Conservation (phyloP, 139 green algal genomes). For the Micromonas pusilla region DNA sequence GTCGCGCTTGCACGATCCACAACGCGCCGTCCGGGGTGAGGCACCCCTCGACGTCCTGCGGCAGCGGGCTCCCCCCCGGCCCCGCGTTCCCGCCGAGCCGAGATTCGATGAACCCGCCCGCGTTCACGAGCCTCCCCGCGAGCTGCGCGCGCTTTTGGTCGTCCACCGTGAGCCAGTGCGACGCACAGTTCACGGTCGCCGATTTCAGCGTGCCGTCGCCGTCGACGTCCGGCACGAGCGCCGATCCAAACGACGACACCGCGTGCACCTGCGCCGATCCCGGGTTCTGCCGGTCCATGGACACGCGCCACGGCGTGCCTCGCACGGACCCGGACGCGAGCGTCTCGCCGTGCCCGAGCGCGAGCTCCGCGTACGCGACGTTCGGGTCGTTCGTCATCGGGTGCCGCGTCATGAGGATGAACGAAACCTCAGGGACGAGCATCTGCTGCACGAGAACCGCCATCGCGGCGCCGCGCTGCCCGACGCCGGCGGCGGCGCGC, state of each 20-base stretch:
- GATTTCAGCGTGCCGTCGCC: background rate
- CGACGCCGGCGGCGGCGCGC: constrained; percentile 53
- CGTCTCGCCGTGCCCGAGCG: constrained; percentile 82
- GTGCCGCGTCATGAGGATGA: constrained; percentile 40
- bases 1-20: constrained; percentile 87
- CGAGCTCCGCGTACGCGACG: constrained; percentile 75
- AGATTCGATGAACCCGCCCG: constrained; percentile 57
- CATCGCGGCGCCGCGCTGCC: constrained; percentile 71
- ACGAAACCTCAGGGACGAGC: constrained; percentile 32
- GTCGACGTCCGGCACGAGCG: constrained; percentile 2
- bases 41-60: constrained; percentile 91
- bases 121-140: constrained; percentile 43
- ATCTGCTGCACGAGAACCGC: constrained; percentile 78
- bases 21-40: constrained; percentile 50
- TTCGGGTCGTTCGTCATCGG: constrained; percentile 3
- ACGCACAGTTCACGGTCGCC: background rate
- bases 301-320: constrained; percentile 81
- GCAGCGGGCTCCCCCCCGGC: constrained; percentile 37
- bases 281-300: constrained; percentile 52
- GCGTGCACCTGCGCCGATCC: constrained; percentile 57
- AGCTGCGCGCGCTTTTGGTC: constrained; percentile 20
- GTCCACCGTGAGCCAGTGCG: constrained; percentile 2
- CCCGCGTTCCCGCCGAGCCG: constrained; percentile 24
- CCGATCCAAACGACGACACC: constrained; percentile 45
- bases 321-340: constrained; percentile 71